Evolutionary conservation across 2,329 filamentous ascomycete genomes (phyloP).

Genomic region (Fusarium camptoceras): DNA sequence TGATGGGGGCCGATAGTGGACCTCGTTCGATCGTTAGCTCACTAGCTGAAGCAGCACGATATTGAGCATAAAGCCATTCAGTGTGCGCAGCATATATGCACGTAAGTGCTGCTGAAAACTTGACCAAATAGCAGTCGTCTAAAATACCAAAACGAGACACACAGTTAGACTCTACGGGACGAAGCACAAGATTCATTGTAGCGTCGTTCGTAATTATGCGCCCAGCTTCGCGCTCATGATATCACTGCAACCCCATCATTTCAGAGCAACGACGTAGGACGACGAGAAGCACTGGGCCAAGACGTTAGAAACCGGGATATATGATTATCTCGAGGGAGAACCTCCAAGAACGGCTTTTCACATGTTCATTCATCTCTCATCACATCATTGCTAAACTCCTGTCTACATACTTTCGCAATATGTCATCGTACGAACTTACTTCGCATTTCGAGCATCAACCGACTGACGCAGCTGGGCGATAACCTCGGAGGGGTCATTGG

Average conservation of each 20-base stretch:
- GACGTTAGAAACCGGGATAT: conserved; percentile 15
- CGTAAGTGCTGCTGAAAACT: conserved; percentile 12
- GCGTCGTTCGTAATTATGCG: neutral
- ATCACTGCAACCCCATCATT: neutral
- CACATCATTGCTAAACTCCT: conserved; percentile 36
- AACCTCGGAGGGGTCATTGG: conserved; percentile 86
- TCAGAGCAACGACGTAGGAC: conserved; percentile 19
- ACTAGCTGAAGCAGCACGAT: conserved; percentile 15
- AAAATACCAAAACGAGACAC: neutral
- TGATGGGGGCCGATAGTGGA: conserved; percentile 33
- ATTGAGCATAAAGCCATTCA: conserved; percentile 8
- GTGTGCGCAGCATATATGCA: conserved; percentile 15
- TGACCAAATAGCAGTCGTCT: neutral
- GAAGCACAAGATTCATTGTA: neutral
- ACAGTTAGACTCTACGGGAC: neutral
- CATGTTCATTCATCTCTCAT: conserved; percentile 29
- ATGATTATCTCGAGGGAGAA: conserved; percentile 1
- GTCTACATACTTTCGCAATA: conserved; percentile 25
- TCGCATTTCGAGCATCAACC: conserved; percentile 70
- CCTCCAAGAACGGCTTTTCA: conserved; percentile 11
- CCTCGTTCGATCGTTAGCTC: conserved; percentile 21
- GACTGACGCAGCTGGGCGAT: conserved; percentile 83
- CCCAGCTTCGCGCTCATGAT: neutral
- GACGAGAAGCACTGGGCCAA: conserved; percentile 3
- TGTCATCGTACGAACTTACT: conserved; percentile 52